Evolutionary conservation across 2,329 filamentous ascomycete genomes (phyloP).

Genomic region (Cytospora schulzeri): DNA sequence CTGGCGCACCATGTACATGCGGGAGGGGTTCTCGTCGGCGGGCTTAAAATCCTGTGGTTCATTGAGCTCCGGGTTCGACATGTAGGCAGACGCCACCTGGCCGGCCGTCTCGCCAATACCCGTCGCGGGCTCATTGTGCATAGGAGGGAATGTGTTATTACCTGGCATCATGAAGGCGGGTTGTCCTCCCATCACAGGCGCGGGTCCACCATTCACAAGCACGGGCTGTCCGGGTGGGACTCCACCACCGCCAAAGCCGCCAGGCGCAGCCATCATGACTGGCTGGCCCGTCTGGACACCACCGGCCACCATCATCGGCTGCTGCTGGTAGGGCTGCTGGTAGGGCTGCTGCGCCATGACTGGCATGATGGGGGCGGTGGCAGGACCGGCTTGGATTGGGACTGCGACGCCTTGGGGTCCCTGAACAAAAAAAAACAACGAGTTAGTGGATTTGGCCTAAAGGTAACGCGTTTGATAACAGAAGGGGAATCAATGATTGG

Average conservation of each 20-base stretch:
- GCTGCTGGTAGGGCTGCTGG: conserved; percentile 13
- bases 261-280: conserved; percentile 25
- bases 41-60: conserved; percentile 66
- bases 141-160: conserved; percentile 35
- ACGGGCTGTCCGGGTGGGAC: conserved; percentile 25
- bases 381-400: conserved; percentile 27
- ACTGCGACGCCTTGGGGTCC: conserved; percentile 27
- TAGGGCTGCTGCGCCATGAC: conserved; percentile 33
- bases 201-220: conserved; percentile 23
- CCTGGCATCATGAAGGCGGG: conserved; percentile 43
- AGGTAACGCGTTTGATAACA: not conserved
- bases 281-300: conserved; percentile 21
- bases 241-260: conserved; percentile 13
- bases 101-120: conserved; percentile 53
- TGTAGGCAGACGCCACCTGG: conserved; percentile 51
- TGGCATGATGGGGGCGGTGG: conserved; percentile 29
- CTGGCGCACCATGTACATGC: conserved; percentile 64
- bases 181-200: conserved; percentile 23
- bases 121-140: conserved; percentile 51
- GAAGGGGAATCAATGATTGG: not conserved
- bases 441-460: conserved; percentile 25
- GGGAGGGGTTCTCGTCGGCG: conserved; percentile 59
- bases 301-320: conserved; percentile 27
- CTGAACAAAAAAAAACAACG: conserved; percentile 19
- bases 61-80: conserved; percentile 53